phyloP scores from a whole-genome alignment of 192 early-diverging fungal genomes.

The Linnemannia hyalina region DNA sequence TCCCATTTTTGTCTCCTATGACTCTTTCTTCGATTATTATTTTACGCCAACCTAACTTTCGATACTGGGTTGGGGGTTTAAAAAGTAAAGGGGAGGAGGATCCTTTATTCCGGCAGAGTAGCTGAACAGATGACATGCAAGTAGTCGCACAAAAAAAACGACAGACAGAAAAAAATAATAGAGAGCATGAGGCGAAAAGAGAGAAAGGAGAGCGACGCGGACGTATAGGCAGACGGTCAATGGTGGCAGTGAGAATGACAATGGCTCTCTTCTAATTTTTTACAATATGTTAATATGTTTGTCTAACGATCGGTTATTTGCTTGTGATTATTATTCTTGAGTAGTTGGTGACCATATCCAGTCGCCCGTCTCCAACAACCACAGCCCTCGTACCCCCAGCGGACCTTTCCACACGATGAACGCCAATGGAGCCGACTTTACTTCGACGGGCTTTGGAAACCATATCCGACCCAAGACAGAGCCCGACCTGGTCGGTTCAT shows the following conservation, averaged over 20 bases:
- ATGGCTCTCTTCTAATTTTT: not conserved
- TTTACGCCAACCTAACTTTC: conserved; percentile 5
- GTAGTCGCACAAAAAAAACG: conserved; percentile 7
- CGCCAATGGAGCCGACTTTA: conserved; percentile 53
- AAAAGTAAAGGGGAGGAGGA: not conserved
- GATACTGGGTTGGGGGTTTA: not conserved
- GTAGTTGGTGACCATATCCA: conserved; percentile 49
- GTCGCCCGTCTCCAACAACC: conserved; percentile 53
- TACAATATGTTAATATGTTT: not conserved
- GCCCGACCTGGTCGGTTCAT: conserved; percentile 39
- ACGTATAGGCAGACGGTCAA: not conserved
- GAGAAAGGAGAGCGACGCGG: not conserved
- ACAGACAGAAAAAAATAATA: conserved; percentile 3
- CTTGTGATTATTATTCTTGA: not conserved
- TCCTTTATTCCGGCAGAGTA: not conserved
- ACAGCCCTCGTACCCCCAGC: conserved; percentile 53
- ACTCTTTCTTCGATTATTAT: not conserved
- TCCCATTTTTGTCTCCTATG: not conserved
- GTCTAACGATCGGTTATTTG: not conserved
- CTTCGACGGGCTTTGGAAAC: conserved; percentile 37
- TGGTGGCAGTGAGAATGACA: not conserved
- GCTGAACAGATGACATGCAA: conserved; percentile 10
- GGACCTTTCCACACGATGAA: conserved; percentile 57
- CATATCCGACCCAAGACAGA: conserved; percentile 51
- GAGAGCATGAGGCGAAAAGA: not conserved